These are phyloP conservation scores for Mycena epipterygia DNA, from an alignment of 768 basidiomycete genomes.

Conservation along the genomic window DNA sequence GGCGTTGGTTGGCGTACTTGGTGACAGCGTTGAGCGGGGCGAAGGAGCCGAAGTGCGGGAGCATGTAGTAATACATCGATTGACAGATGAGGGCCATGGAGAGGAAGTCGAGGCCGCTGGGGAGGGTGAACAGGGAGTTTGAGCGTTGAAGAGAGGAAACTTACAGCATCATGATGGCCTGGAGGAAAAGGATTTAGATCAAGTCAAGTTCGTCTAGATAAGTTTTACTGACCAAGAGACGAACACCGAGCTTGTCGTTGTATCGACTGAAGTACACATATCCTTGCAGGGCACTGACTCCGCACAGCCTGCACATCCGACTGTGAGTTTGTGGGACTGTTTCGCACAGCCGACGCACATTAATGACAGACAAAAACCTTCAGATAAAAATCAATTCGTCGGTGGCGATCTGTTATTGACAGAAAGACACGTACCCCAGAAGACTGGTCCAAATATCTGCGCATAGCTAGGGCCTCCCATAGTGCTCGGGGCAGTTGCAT, in stretches of 20 bases:
- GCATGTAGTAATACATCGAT: conserved; percentile 60
- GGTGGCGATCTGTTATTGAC: not conserved
- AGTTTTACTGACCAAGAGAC: conserved; percentile 15
- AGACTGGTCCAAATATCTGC: conserved; percentile 30
- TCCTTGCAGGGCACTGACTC: conserved; percentile 28
- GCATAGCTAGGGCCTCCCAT: conserved; percentile 17
- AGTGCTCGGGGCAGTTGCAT: not conserved
- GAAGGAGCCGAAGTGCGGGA: conserved; percentile 59
- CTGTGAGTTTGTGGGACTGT: not conserved
- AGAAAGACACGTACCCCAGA: conserved; percentile 22
- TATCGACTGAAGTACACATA: conserved; percentile 35
- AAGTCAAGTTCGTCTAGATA: too few relatives aligned
- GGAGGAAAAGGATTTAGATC: too few relatives aligned
- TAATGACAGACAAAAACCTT: not conserved
- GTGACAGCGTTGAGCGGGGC: conserved; percentile 53
- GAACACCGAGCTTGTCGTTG: conserved; percentile 31
- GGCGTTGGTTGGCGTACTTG: conserved; percentile 40
- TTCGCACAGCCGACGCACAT: not conserved
- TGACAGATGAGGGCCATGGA: conserved; percentile 58
- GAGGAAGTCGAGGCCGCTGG: conserved; percentile 50
- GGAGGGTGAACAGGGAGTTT: not conserved
- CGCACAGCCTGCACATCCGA: conserved; percentile 13
- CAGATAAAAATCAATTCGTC: not conserved
- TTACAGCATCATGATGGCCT: conserved; percentile 33
- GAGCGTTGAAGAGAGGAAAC: not conserved